Conservation (phyloP, 345 rosid species). For the Rhizophora apiculata region DNA sequence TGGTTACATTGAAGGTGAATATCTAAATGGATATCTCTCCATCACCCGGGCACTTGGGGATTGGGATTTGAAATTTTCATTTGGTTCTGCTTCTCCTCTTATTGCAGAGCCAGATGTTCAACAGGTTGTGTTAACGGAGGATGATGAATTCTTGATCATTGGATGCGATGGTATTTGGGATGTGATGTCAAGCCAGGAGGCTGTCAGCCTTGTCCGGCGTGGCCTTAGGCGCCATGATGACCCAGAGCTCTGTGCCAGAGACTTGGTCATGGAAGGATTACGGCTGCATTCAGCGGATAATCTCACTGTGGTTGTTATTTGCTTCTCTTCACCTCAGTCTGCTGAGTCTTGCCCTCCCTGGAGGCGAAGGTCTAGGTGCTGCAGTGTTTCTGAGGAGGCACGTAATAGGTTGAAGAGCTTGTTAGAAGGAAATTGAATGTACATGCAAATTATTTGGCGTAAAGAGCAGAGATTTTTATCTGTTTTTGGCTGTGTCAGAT, state of each 20-base stretch:
- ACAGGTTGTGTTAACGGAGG: constrained; percentile 52
- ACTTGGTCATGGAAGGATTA: constrained; percentile 55
- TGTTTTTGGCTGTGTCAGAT: constrained; percentile 52
- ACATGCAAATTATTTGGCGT: constrained; percentile 10
- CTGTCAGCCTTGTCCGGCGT: constrained; percentile 67
- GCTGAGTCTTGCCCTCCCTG: constrained; percentile 45
- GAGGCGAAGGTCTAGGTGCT: constrained; percentile 39
- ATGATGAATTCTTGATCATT: constrained; percentile 78
- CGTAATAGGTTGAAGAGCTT: constrained; percentile 45
- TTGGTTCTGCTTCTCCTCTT: constrained; percentile 63
- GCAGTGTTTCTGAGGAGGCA: constrained; percentile 52
- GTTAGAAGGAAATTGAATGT: constrained; percentile 61
- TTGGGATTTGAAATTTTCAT: constrained; percentile 70
- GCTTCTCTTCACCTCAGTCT: constrained; percentile 34
- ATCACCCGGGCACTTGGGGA: constrained; percentile 92
- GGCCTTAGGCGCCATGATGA: constrained; percentile 55
- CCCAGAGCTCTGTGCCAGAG: constrained; percentile 56
- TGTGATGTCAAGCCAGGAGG: constrained; percentile 69
- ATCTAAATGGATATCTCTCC: constrained; percentile 60
- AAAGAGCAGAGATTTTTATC: constrained; percentile 10
- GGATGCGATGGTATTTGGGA: constrained; percentile 96
- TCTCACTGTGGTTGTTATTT: constrained; percentile 50
- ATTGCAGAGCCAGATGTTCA: constrained; percentile 78
- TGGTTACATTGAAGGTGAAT: constrained; percentile 43
- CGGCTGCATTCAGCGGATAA: constrained; percentile 52